phyloP scores from a whole-genome alignment of 805 yeast species.

The Lachancea meyersii region DNA sequence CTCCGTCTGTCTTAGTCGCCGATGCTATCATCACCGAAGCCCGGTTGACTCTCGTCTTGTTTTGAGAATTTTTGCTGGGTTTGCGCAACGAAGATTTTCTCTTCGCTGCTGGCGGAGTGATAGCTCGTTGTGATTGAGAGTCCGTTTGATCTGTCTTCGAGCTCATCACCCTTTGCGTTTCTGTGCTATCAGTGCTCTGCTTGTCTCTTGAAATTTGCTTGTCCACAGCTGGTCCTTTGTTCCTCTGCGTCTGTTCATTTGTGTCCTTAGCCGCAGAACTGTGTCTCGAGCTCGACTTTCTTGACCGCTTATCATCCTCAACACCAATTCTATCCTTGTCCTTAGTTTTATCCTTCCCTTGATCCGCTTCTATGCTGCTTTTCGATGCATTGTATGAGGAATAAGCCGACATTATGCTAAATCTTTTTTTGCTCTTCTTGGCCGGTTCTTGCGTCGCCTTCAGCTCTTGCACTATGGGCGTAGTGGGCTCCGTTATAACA shows the following conservation, averaged over 20 bases:
- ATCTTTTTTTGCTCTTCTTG: constrained; percentile 30
- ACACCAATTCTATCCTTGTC: neutral
- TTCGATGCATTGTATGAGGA: constrained; percentile 20
- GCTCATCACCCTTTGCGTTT: neutral
- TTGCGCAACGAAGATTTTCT: constrained; percentile 6
- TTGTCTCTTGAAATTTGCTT: neutral
- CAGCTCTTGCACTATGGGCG: neutral
- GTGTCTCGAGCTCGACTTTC: neutral
- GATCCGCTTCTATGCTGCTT: constrained; percentile 14
- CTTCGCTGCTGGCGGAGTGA: constrained; percentile 1
- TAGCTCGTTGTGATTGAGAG: neutral
- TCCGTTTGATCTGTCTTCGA: neutral
- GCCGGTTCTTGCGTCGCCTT: neutral
- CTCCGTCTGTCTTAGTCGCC: neutral
- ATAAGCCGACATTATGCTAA: constrained; percentile 38
- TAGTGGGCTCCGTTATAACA: neutral
- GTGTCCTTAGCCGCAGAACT: constrained; percentile 2
- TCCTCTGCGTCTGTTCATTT: neutral
- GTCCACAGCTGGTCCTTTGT: neutral
- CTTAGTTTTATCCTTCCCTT: constrained; percentile 10
- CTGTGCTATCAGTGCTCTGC: neutral
- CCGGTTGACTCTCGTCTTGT: constrained; percentile 7
- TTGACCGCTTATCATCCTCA: neutral
- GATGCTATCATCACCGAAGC: constrained; percentile 16
- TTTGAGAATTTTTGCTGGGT: constrained; percentile 1